Evolutionary conservation across 2,329 filamentous ascomycete species (phyloP).

Genomic region (Alternaria alternata): DNA sequence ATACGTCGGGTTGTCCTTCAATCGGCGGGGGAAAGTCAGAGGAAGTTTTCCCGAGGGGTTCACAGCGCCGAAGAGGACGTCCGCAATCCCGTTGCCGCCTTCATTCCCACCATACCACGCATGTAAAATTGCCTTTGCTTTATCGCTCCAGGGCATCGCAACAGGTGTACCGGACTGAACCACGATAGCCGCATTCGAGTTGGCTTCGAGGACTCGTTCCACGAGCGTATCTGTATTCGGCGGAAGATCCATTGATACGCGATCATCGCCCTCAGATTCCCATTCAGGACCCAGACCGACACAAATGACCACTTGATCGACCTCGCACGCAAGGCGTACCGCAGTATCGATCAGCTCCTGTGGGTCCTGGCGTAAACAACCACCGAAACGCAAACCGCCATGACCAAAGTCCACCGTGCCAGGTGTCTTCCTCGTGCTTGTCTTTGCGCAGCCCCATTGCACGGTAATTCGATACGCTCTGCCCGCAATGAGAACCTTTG

Average conservation of each 20-base stretch:
- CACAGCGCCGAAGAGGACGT: conserved; percentile 77
- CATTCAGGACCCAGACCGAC: conserved; percentile 54
- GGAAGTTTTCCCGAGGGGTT: conserved; percentile 81
- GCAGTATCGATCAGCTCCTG: conserved; percentile 32
- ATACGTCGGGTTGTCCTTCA: conserved; percentile 73
- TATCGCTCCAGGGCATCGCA: conserved; percentile 76
- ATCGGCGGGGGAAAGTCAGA: conserved; percentile 63
- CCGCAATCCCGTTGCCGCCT: conserved; percentile 77
- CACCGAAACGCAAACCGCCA: background rate
- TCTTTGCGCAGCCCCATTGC: background rate
- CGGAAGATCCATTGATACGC: conserved; percentile 65
- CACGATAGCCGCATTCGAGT: conserved; percentile 77
- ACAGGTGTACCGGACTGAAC: conserved; percentile 83
- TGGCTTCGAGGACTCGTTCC: conserved; percentile 65
- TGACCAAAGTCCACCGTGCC: background rate
- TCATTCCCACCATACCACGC: conserved; percentile 86
- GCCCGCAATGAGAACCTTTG: background rate
- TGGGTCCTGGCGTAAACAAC: conserved; percentile 37
- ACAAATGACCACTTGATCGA: background rate
- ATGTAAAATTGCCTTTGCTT: conserved; percentile 76
- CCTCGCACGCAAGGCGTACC: background rate
- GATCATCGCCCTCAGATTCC: conserved; percentile 73
- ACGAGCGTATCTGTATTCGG: conserved; percentile 65
- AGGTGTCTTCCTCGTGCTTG: background rate
- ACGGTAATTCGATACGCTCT: background rate